A percentile compares a stretch with the other conserved stretches of the same genome.
phyloP scores from a whole-genome alignment of 345 rosid genomes.

The Brassica cretica region DNA sequence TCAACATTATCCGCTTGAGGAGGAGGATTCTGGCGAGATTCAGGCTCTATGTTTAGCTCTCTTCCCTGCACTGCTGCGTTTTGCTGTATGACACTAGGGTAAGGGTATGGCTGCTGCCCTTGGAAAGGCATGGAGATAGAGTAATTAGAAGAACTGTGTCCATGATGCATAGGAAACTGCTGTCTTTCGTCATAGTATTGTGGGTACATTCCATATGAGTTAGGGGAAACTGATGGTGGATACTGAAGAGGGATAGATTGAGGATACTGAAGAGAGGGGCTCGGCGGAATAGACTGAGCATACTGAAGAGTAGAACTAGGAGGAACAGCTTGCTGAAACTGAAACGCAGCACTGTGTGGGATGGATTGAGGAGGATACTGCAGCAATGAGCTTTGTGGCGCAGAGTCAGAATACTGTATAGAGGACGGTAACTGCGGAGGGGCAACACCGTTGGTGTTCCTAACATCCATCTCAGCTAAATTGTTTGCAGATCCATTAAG shows the following conservation, averaged over 20 bases:
- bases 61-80: conserved; percentile 41
- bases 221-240: conserved; percentile 50
- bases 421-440: conserved; percentile 47
- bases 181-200: conserved; percentile 49
- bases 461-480: conserved; percentile 51
- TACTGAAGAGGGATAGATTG: conserved; percentile 41
- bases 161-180: conserved; percentile 50
- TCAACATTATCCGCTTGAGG: conserved; percentile 40
- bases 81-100: conserved; percentile 45
- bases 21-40: conserved; percentile 37
- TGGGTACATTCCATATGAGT: conserved; percentile 50
- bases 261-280: conserved; percentile 34
- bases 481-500: conserved; percentile 56
- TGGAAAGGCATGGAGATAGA: conserved; percentile 44
- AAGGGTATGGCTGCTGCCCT: conserved; percentile 45
- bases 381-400: conserved; percentile 46
- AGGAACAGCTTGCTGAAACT: conserved; percentile 36
- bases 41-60: conserved; percentile 43
- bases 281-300: conserved; percentile 30
- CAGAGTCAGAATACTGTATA: conserved; percentile 41
- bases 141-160: conserved; percentile 39
- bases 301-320: conserved; percentile 36
- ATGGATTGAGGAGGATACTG: conserved; percentile 54
- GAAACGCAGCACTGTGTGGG: conserved; percentile 43
- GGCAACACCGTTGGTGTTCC: conserved; percentile 39